phyloP scores from a whole-genome alignment of 2,329 filamentous ascomycete species.

The Aspergillus unguis region DNA sequence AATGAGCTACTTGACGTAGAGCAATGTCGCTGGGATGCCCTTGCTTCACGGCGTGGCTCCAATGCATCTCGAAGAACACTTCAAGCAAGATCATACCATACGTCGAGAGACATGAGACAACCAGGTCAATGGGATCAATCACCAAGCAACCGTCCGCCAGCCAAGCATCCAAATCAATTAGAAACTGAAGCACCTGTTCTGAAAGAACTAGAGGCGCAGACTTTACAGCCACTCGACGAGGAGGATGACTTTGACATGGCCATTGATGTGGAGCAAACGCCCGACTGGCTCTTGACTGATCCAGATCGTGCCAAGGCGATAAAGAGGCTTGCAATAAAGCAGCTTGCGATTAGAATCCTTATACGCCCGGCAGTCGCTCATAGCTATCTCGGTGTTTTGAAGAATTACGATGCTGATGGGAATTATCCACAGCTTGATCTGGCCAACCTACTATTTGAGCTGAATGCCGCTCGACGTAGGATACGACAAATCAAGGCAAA shows the following conservation, averaged over 20 bases:
- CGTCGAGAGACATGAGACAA: constrained; percentile 11
- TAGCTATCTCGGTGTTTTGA: constrained; percentile 33
- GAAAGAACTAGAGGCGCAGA: constrained; percentile 6
- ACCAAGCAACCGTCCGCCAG: constrained; percentile 2
- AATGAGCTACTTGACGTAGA: constrained; percentile 40
- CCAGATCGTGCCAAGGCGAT: constrained; percentile 36
- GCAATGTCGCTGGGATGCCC: constrained; percentile 31
- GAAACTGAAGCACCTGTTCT: constrained; percentile 1
- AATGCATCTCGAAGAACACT: constrained; percentile 19
- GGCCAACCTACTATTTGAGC: constrained; percentile 31
- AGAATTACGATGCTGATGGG: constrained; percentile 30
- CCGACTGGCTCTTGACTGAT: constrained; percentile 29
- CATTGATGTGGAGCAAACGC: constrained; percentile 22
- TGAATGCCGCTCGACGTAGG: constrained; percentile 31
- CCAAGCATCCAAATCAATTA: neutral
- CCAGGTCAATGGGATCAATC: constrained; percentile 9
- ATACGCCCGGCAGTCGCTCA: constrained; percentile 40
- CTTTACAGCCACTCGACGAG: constrained; percentile 10
- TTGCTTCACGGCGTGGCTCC: constrained; percentile 25
- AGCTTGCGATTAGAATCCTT: constrained; percentile 39
- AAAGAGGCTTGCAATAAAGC: constrained; percentile 37
- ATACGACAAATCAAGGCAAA: constrained; percentile 30
- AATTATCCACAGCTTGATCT: constrained; percentile 29
- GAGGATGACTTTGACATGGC: constrained; percentile 19
- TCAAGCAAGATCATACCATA: constrained; percentile 27